Evolutionary conservation across 2,329 filamentous ascomycete species (phyloP).

Genomic region (Neoscytalidium dimidiatum): DNA sequence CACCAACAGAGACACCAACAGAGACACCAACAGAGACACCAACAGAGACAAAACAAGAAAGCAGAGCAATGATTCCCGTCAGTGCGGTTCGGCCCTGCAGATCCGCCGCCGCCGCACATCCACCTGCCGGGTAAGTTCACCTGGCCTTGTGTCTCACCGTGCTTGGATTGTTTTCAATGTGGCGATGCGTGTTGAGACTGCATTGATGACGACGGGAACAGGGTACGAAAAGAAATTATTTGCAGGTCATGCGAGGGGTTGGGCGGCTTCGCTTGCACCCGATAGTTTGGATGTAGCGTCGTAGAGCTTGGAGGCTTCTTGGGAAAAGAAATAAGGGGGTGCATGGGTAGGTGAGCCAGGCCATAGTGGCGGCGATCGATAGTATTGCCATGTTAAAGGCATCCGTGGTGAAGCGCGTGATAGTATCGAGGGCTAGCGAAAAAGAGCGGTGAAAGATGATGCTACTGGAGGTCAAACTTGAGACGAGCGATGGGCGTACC

Average conservation of each 20-base stretch:
- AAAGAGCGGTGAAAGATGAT: neutral
- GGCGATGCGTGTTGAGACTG: neutral
- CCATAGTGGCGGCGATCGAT: neutral
- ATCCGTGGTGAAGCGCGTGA: neutral
- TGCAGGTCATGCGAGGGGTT: neutral
- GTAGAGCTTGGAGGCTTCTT: neutral
- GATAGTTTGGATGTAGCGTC: neutral
- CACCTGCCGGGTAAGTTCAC: neutral
- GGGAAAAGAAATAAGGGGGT: neutral
- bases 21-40: neutral
- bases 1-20: no score
- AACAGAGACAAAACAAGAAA: neutral
- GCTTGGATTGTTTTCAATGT: neutral
- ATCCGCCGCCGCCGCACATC: constrained; percentile 1
- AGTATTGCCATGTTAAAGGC: neutral
- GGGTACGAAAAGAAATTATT: neutral
- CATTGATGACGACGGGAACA: neutral
- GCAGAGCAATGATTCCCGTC: neutral
- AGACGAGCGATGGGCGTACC: neutral
- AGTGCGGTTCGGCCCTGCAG: constrained; percentile 12
- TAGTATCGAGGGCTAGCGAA: neutral
- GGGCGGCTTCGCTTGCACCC: constrained; percentile 1
- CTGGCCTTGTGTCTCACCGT: neutral
- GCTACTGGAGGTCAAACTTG: neutral
- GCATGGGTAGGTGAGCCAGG: neutral